phyloP scores from a whole-genome alignment of 768 basidiomycete genomes.

The Termitomyces sp. region DNA sequence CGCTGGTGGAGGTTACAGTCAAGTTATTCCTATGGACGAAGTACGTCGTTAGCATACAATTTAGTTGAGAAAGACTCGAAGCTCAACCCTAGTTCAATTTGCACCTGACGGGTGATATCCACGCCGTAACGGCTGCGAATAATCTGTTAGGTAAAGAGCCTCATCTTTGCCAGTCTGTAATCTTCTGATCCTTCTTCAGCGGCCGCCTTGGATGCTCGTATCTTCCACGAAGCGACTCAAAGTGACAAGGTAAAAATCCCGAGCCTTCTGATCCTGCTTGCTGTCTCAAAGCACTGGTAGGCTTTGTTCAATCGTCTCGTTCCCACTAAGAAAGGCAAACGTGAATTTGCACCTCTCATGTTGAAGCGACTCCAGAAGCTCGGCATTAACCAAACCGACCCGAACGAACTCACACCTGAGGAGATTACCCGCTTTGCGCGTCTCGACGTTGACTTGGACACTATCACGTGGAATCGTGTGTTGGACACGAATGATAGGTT shows the following conservation, averaged over 20 bases:
- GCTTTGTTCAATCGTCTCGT: constrained; percentile 90
- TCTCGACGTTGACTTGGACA: constrained; percentile 84
- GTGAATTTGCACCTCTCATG: constrained; percentile 95
- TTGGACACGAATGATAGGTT: constrained; percentile 96
- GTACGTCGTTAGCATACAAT: constrained; percentile 28
- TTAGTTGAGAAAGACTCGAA: not conserved
- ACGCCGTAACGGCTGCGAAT: constrained; percentile 96
- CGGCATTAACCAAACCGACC: constrained; percentile 91
- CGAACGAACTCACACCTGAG: constrained; percentile 87
- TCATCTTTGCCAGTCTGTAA: not conserved
- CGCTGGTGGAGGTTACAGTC: constrained; percentile 96
- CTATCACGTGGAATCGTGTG: constrained; percentile 98
- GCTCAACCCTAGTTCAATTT: constrained; percentile 73
- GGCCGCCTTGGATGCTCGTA: constrained; percentile 93
- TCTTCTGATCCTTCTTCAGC: constrained; percentile 40
- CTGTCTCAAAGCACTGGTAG: constrained; percentile 22
- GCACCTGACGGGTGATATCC: constrained; percentile 95
- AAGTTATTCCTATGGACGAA: constrained; percentile 99
- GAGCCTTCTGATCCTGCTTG: not conserved
- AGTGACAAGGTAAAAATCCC: constrained; percentile 68
- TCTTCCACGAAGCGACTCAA: constrained; percentile 97
- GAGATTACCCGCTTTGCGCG: constrained; percentile 89
- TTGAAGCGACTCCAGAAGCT: constrained; percentile 92
- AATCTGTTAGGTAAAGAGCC: constrained; percentile 74
- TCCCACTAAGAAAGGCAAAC: constrained; percentile 89